Percentiles rank a stretch among this genome's conserved stretches.
phyloP scores from a whole-genome alignment of 2,329 filamentous ascomycete genomes.

The Calycina marina region DNA sequence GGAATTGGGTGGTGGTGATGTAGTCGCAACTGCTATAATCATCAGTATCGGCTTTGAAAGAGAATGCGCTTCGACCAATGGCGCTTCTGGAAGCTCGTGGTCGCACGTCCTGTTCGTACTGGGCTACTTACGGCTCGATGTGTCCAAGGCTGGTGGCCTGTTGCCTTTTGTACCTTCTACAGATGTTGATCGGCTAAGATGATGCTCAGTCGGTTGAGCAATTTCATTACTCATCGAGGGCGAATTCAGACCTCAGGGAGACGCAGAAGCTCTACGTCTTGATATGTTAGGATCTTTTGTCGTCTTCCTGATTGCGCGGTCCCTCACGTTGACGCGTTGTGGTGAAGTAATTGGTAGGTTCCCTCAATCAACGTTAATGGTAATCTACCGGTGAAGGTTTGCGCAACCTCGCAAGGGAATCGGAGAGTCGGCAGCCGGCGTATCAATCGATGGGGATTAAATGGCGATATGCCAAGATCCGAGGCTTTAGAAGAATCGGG shows the following conservation, averaged over 20 bases:
- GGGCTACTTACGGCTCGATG: conserved; percentile 18
- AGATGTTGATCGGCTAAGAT: conserved; percentile 19
- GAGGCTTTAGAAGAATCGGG: no score
- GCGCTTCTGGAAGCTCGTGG: not conserved
- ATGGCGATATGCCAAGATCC: no score
- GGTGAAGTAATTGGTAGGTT: no score
- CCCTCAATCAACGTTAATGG: no score
- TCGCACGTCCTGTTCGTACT: not conserved
- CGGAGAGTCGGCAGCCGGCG: no score
- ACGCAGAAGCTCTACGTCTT: no score
- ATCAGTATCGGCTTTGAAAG: not conserved
- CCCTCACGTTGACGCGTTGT: no score
- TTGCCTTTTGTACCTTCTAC: conserved; percentile 17
- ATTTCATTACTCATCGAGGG: conserved; percentile 26
- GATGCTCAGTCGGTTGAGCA: conserved; percentile 22
- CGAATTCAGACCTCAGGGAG: conserved; percentile 13
- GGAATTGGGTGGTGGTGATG: conserved; percentile 17
- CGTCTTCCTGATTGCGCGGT: no score
- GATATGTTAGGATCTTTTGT: no score
- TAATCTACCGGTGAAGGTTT: no score
- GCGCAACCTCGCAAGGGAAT: no score
- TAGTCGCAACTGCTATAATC: conserved; percentile 15
- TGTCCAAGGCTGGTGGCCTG: conserved; percentile 20
- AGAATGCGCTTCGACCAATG: conserved; percentile 1
- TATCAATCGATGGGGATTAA: no score